Conservation (phyloP, 345 rosid genomes). For the Linum lewisii region DNA sequence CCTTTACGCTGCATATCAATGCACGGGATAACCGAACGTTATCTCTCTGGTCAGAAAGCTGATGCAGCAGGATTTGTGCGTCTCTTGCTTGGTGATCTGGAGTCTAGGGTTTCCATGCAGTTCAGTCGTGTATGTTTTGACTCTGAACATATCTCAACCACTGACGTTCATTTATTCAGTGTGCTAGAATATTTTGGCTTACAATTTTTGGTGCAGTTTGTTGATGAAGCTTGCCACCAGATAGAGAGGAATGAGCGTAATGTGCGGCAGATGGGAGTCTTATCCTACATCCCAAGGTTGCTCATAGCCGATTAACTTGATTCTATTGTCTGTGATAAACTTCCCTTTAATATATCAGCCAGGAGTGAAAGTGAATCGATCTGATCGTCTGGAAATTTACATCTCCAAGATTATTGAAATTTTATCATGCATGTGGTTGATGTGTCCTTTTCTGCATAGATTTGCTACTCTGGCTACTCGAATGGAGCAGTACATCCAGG, state of each 20-base stretch:
- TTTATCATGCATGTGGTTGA: conserved; percentile 7
- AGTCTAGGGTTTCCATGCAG: conserved; percentile 87
- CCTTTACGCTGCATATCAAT: conserved; percentile 97
- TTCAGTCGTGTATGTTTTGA: conserved; percentile 62
- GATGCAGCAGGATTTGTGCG: conserved; percentile 99
- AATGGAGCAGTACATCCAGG: conserved; percentile 98
- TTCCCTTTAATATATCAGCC: background rate
- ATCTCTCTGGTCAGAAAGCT: conserved; percentile 98
- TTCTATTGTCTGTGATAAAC: background rate
- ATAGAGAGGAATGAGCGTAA: conserved; percentile 93
- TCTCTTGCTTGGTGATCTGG: conserved; percentile 87
- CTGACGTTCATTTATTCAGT: conserved; percentile 7
- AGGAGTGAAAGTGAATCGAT: background rate
- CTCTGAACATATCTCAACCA: conserved; percentile 10
- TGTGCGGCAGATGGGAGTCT: conserved; percentile 78
- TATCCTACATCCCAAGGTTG: conserved; percentile 91
- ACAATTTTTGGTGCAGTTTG: conserved; percentile 47
- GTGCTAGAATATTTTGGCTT: conserved; percentile 16
- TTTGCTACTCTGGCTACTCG: conserved; percentile 98
- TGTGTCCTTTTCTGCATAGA: conserved; percentile 27
- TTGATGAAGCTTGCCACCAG: conserved; percentile 97
- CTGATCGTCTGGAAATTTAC: background rate
- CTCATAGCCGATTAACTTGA: background rate
- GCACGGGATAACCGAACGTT: conserved; percentile 96
- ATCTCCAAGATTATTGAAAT: background rate